Percentiles rank a stretch among this genome's conserved stretches.
phyloP scores from a whole-genome alignment of 192 early-diverging fungal genomes.

The Paraglomus occultum region DNA sequence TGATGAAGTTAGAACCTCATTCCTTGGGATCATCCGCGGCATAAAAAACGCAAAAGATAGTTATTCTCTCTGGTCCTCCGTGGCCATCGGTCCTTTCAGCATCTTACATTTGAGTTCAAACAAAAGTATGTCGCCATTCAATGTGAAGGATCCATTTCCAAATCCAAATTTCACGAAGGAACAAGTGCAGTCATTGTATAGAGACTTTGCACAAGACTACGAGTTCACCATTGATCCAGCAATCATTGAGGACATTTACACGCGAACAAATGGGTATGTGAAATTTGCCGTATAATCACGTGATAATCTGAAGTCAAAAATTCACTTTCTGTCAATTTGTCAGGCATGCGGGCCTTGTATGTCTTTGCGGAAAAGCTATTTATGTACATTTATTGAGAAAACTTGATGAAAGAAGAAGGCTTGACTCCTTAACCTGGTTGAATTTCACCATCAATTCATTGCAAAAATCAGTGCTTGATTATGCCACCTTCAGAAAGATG shows the following conservation, averaged over 20 bases:
- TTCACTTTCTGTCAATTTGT: neutral
- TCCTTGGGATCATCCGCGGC: neutral
- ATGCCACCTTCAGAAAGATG: conserved; percentile 25
- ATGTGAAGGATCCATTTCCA: conserved; percentile 29
- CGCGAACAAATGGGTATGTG: conserved; percentile 32
- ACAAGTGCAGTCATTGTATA: conserved; percentile 32
- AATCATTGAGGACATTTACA: conserved; percentile 35
- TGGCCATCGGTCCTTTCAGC: conserved; percentile 21
- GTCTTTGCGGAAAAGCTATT: neutral
- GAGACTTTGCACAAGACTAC: conserved; percentile 30
- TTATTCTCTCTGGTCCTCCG: conserved; percentile 1
- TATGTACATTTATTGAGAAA: neutral
- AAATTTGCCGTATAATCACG: neutral
- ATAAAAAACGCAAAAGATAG: conserved; percentile 12
- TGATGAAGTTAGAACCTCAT: neutral
- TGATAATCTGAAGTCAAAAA: neutral
- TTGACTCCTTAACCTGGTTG: conserved; percentile 10
- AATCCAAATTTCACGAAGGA: conserved; percentile 33
- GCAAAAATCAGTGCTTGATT: neutral
- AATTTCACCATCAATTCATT: conserved; percentile 5
- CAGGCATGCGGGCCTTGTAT: conserved; percentile 18
- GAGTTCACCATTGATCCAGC: conserved; percentile 22
- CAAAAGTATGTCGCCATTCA: conserved; percentile 31
- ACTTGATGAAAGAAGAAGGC: neutral
- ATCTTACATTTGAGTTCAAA: conserved; percentile 17